Base-by-base conservation (phyloP, 2,329 filamentous ascomycete species). In the Epichloe typhina region DNA sequence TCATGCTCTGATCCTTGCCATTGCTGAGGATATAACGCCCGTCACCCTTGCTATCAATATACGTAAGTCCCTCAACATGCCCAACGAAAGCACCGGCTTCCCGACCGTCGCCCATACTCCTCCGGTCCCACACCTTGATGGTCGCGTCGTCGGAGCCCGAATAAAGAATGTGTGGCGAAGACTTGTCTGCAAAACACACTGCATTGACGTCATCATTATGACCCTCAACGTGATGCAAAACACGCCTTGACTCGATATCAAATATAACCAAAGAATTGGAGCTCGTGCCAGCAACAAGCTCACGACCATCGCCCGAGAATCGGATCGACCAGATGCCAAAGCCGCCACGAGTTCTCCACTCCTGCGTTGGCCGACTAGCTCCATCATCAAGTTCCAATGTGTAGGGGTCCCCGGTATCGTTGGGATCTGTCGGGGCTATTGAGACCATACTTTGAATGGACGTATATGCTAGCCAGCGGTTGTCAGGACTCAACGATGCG, bases 1-100 rank as follows among this genome's bases (percentile, higher is more conserved):
- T 97, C 80, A 95, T 95, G 41, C 84, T 91, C 66, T 97, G 93
- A 62, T 98, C 93, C 64, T 97, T 98, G 54, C 82, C 88, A 60
- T 98, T 98, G 57, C 84, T 90, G 26, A 98, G 78, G 8, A 97
- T 85, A 64, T 97, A 97, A 51, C 82, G 73, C 4, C 82, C 82
- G 61, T 85, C 82, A 48, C 80, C 80, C 61, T 85, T 85, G 65
- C 77, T 82, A 65, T 85, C 82, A 50, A 85, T 75, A 59, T 84
- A 84, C 0, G 82, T 85, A 47, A 85, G 61, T 3, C 82, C 82
- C 61, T 84, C 79, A 49, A 78, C 74, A 58, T 85, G 82, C 3
- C 82, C 82, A 23, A 83, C 72, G 55, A 85, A 84, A 1, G 79
- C 80, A 11, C 80, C 81, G 0, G 79, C 80, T 52, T 80, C 76